Conservation (phyloP, 768 basidiomycete genomes). For the Mycena metata region DNA sequence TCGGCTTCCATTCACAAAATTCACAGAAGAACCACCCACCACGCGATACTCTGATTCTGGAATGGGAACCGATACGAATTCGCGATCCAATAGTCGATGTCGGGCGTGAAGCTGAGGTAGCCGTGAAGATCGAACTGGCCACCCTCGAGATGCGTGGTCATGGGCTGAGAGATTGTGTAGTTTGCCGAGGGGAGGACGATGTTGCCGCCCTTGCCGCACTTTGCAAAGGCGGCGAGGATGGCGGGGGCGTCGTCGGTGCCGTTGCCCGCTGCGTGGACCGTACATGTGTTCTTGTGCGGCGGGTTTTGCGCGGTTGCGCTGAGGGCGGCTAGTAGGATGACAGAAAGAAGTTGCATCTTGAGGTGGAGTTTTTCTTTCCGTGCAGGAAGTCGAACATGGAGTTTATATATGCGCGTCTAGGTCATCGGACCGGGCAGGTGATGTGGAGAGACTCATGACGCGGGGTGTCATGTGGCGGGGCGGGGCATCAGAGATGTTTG, state of each 20-base stretch:
- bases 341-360: too few relatives aligned
- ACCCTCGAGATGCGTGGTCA: background rate
- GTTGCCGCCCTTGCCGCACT: constrained; percentile 2
- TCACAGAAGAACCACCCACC: background rate
- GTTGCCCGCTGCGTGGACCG: background rate
- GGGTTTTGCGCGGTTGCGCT: too few relatives aligned
- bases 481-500: too few relatives aligned
- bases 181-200: constrained; percentile 3
- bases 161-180: constrained; percentile 1
- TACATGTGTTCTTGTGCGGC: too few relatives aligned
- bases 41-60: constrained; percentile 1
- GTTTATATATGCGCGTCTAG: too few relatives aligned
- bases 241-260: constrained; percentile 2
- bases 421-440: too few relatives aligned
- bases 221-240: constrained; percentile 3
- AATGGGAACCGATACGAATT: constrained; percentile 8
- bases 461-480: too few relatives aligned
- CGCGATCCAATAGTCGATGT: constrained; percentile 11
- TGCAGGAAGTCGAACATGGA: too few relatives aligned
- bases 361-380: too few relatives aligned
- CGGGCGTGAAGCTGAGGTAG: constrained; percentile 6
- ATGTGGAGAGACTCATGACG: too few relatives aligned
- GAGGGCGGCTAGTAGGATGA: too few relatives aligned
- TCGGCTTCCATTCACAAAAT: background rate
- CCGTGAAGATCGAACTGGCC: background rate